These are phyloP conservation scores for Aspergillus fijiensis DNA, from an alignment of 2,329 filamentous ascomycete genomes.

Conservation along the genomic window DNA sequence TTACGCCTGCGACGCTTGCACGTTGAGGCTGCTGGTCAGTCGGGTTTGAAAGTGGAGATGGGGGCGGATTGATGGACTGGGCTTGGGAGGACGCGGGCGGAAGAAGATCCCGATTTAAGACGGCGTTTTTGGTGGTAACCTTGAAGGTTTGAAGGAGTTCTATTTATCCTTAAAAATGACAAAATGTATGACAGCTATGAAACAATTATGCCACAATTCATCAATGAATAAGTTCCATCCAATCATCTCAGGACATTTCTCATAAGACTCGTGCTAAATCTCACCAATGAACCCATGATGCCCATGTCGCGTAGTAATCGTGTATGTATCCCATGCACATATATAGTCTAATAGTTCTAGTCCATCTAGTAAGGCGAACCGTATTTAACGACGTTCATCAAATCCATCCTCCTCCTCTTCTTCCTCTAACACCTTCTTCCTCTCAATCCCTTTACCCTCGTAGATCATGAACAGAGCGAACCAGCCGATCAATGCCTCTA, in stretches of 20 bases:
- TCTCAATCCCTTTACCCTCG: conserved; percentile 65
- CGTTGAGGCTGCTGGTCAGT: conserved; percentile 8
- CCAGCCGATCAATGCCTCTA: conserved; percentile 58
- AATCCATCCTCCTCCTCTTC: conserved; percentile 16
- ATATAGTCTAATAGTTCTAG: not conserved
- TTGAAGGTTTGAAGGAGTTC: too few relatives aligned
- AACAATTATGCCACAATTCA: not conserved
- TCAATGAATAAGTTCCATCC: not conserved
- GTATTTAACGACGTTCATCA: not conserved
- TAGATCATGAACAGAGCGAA: conserved; percentile 60
- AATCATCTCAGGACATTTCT: not conserved
- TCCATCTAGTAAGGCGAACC: not conserved
- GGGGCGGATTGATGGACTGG: too few relatives aligned
- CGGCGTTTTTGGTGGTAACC: too few relatives aligned
- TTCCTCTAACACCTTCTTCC: conserved; percentile 19
- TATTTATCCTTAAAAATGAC: too few relatives aligned
- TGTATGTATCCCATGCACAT: conserved; percentile 7
- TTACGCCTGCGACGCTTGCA: conserved; percentile 24
- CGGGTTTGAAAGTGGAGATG: conserved; percentile 8
- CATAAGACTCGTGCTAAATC: not conserved
- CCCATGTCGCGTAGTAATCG: not conserved
- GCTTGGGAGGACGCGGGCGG: too few relatives aligned
- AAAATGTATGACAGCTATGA: too few relatives aligned
- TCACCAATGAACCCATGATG: not conserved
- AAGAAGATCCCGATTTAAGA: too few relatives aligned